Conservation (phyloP, 805 yeast genomes). For the Pichia eremophila region DNA sequence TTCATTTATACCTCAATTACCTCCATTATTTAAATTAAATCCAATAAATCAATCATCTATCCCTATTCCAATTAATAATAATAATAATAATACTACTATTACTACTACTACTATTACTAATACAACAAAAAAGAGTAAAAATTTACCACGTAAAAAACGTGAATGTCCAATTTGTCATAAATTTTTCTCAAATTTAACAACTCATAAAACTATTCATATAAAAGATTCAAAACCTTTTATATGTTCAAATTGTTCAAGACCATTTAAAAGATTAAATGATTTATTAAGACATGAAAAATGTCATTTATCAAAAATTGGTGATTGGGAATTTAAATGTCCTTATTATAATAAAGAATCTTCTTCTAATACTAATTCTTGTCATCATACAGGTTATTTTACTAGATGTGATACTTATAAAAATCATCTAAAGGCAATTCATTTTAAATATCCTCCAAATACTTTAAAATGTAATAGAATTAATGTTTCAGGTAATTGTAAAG, state of each 20-base stretch:
- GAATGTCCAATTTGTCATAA: constrained; percentile 31
- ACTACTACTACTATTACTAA: too few relatives aligned
- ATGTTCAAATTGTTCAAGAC: constrained; percentile 71
- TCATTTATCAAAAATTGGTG: constrained; percentile 70
- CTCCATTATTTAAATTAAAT: not conserved
- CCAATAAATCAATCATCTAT: too few relatives aligned
- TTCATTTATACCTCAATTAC: not conserved
- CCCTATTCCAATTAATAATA: too few relatives aligned
- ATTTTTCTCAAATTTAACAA: constrained; percentile 69
- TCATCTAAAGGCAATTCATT: constrained; percentile 83
- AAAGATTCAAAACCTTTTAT: constrained; percentile 68
- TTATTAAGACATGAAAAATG: constrained; percentile 76
- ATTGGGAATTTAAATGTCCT: constrained; percentile 71
- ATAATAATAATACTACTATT: too few relatives aligned
- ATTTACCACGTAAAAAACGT: constrained; percentile 24
- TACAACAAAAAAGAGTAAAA: too few relatives aligned
- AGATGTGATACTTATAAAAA: constrained; percentile 89
- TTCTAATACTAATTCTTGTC: constrained; percentile 37
- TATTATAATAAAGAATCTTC: constrained; percentile 29
- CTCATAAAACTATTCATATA: constrained; percentile 74
- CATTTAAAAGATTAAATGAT: constrained; percentile 84
- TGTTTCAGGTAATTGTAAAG: constrained; percentile 67
- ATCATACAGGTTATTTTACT: constrained; percentile 74
- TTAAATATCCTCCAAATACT: constrained; percentile 81
- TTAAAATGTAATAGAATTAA: constrained; percentile 63